Evolutionary conservation across 202 grass and related monocot genomes (phyloP).

Genomic region (Schoenoplectus tabernaemontani): DNA sequence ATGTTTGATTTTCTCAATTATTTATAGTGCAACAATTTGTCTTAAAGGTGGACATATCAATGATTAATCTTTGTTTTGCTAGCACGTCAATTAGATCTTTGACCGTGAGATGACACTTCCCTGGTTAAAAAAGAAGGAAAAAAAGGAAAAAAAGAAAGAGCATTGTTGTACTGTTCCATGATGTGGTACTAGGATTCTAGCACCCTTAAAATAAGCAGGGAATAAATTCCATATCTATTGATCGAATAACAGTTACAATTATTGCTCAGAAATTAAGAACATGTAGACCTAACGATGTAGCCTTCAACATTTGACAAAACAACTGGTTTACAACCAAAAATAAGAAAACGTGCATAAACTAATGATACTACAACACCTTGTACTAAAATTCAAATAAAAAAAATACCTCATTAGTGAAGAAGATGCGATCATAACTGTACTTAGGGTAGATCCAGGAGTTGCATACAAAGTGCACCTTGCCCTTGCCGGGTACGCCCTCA

Average conservation of each 20-base stretch:
- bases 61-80: too few relatives aligned
- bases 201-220: background rate
- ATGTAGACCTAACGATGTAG: background rate
- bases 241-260: background rate
- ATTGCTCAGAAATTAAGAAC: too few relatives aligned
- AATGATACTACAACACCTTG: background rate
- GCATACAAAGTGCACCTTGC: constrained; percentile 64
- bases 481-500: constrained; percentile 50
- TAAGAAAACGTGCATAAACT: background rate
- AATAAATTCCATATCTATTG: background rate
- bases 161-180: background rate
- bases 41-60: background rate
- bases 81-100: too few relatives aligned
- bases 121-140: too few relatives aligned
- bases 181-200: too few relatives aligned
- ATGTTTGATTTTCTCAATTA: background rate
- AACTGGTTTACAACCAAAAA: background rate
- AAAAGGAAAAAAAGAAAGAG: background rate
- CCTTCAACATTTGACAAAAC: background rate
- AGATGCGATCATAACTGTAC: constrained; percentile 52
- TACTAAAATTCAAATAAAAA: background rate
- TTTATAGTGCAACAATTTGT: background rate
- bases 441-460: constrained; percentile 75
- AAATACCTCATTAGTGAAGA: constrained; percentile 73
- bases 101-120: too few relatives aligned